Percentiles rank a stretch among this genome's conserved stretches.
These are phyloP conservation scores for Aspergillus neoniger DNA, from an alignment of 2,329 filamentous ascomycete species.

Conservation along the genomic window DNA sequence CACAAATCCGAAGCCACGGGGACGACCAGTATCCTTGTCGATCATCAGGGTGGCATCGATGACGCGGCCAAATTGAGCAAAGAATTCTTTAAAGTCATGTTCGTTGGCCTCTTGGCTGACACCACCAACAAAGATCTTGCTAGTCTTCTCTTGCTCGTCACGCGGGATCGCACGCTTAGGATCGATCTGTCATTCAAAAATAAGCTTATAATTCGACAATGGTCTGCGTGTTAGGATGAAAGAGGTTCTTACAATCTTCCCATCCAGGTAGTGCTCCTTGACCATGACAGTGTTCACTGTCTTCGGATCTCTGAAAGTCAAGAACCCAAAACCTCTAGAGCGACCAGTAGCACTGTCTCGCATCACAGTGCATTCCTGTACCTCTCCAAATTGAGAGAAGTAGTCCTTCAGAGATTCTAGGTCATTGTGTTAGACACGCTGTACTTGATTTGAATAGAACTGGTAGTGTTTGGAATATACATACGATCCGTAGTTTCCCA, in stretches of 20 bases:
- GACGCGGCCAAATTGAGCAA: constrained; percentile 92
- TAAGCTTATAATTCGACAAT: constrained; percentile 25
- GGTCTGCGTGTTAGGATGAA: constrained; percentile 9
- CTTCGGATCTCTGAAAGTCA: constrained; percentile 97
- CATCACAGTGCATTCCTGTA: constrained; percentile 99
- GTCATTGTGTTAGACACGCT: constrained; percentile 28
- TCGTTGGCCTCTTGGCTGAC: constrained; percentile 97
- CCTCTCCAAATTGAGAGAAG: constrained; percentile 96
- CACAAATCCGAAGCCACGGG: constrained; percentile 94
- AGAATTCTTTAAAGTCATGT: constrained; percentile 93
- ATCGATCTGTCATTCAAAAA: constrained; percentile 69
- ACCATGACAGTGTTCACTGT: constrained; percentile 99
- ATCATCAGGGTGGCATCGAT: constrained; percentile 99
- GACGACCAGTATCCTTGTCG: constrained; percentile 98
- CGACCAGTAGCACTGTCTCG: constrained; percentile 89
- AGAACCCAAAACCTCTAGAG: constrained; percentile 93
- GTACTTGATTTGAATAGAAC: constrained; percentile 5
- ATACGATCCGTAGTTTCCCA: constrained; percentile 99
- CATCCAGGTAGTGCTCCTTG: constrained; percentile 96
- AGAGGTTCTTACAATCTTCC: constrained; percentile 79
- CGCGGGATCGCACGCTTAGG: constrained; percentile 95
- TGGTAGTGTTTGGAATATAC: constrained; percentile 39
- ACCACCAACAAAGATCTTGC: constrained; percentile 97
- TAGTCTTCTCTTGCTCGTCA: constrained; percentile 96
- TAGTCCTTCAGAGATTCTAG: constrained; percentile 94